These are phyloP conservation scores for Scorias spongiosa DNA, from an alignment of 2,329 filamentous ascomycete genomes.

Conservation along the genomic window DNA sequence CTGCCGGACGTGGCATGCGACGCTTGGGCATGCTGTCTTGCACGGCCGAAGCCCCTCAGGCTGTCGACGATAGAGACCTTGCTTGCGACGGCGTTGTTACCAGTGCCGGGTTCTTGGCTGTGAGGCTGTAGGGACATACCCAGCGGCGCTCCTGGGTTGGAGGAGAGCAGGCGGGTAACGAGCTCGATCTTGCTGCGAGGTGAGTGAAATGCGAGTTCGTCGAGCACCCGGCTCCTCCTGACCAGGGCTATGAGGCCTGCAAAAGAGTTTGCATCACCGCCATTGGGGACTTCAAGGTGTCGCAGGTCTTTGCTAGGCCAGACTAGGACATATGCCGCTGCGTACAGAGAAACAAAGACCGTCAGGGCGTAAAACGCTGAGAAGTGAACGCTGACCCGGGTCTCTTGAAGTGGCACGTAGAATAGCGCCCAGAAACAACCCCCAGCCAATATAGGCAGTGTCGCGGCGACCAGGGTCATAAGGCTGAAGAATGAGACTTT, in stretches of 20 bases:
- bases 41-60: constrained; percentile 18
- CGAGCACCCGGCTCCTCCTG: constrained; percentile 53
- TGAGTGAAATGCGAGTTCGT: constrained; percentile 58
- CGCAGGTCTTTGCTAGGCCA: constrained; percentile 33
- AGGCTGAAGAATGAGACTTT: constrained; percentile 48
- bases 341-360: constrained; percentile 57
- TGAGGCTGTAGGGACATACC: constrained; percentile 14
- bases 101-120: constrained; percentile 1
- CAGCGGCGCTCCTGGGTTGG: constrained; percentile 32
- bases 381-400: constrained; percentile 57
- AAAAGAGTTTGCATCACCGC: constrained; percentile 54
- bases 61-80: constrained; percentile 17
- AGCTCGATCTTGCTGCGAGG: constrained; percentile 54
- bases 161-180: constrained; percentile 49
- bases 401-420: constrained; percentile 29
- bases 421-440: constrained; percentile 63
- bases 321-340: constrained; percentile 53
- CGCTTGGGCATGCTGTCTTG: constrained; percentile 7
- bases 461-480: constrained; percentile 42
- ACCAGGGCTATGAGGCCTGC: constrained; percentile 68
- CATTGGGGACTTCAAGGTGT: constrained; percentile 45
- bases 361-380: constrained; percentile 58
- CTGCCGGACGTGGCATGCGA: background rate
- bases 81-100: constrained; percentile 7
- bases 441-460: constrained; percentile 52